Evolutionary conservation across 768 basidiomycete species (phyloP).

Genomic region (Suillus fuscotomentosus): DNA sequence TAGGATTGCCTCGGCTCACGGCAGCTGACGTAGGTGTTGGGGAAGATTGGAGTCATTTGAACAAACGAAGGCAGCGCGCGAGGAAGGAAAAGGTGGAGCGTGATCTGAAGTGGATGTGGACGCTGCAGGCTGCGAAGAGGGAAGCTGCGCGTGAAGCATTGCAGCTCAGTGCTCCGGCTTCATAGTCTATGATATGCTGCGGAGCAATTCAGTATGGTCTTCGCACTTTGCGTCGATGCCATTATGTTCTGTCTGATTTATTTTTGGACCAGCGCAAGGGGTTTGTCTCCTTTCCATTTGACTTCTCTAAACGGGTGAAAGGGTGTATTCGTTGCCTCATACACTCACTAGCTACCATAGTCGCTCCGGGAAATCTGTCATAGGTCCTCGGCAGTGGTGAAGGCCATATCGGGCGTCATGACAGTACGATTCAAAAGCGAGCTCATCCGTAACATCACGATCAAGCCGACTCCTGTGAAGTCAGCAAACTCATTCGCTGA

Average conservation of each 20-base stretch:
- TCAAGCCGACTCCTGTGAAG: slow-evolving; percentile 61
- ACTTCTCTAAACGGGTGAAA: slow-evolving; percentile 19
- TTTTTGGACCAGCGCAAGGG: neutral
- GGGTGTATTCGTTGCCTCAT: neutral
- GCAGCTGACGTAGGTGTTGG: too few species aligned
- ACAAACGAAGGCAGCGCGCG: too few species aligned
- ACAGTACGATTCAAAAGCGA: slow-evolving; percentile 99
- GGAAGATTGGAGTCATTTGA: too few species aligned
- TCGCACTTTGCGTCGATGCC: neutral
- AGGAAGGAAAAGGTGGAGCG: too few species aligned
- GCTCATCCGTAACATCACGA: slow-evolving; percentile 97
- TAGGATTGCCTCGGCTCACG: too few species aligned
- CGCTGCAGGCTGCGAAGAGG: too few species aligned
- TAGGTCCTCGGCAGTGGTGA: slow-evolving; percentile 61
- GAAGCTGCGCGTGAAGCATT: slow-evolving; percentile 1
- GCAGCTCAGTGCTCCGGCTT: neutral
- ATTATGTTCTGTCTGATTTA: neutral
- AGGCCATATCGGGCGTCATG: slow-evolving; percentile 97
- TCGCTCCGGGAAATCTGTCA: too few species aligned
- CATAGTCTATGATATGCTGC: neutral
- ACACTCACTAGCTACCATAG: neutral
- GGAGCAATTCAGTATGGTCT: neutral
- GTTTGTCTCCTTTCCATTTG: too few species aligned
- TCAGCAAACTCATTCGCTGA: slow-evolving; percentile 1
- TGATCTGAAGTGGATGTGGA: too few species aligned